A percentile compares a stretch with the other conserved stretches of the same genome.
Conservation (phyloP, 75 land plant species). For the Azolla pinnata region DNA sequence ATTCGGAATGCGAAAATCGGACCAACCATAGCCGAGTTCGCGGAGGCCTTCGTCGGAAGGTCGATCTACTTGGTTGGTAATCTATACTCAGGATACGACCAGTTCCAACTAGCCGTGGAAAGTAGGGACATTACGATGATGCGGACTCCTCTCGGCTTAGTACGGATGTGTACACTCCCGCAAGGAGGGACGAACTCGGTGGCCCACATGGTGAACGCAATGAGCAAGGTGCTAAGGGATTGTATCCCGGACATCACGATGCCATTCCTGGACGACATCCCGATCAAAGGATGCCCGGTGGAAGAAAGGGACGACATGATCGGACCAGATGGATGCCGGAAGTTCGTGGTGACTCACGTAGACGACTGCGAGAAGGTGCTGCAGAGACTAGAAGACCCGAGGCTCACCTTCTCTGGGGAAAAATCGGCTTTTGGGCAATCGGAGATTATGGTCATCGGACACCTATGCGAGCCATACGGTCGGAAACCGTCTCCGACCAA, state of each 20-base stretch:
- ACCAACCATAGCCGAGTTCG: no score
- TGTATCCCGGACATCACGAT: slow-evolving; percentile 6
- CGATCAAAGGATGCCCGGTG: background rate
- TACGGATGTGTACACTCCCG: no score
- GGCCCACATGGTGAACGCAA: background rate
- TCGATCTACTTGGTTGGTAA: no score
- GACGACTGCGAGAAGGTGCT: background rate
- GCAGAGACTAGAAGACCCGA: background rate
- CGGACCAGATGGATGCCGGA: background rate
- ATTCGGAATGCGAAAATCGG: no score
- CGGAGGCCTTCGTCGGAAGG: no score
- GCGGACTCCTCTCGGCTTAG: no score
- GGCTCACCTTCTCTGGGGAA: background rate
- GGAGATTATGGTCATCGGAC: background rate
- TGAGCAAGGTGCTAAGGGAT: background rate
- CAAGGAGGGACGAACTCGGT: no score
- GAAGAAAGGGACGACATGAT: background rate
- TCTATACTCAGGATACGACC: no score
- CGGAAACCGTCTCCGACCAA: background rate
- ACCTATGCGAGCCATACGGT: background rate
- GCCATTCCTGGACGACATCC: slow-evolving; percentile 1
- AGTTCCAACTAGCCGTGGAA: no score
- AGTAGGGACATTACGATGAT: no score
- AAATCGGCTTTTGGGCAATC: background rate
- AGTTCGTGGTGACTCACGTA: background rate